These are phyloP conservation scores for Globisporangium polare DNA, from an alignment of 352 stramenopile genomes.

Conservation along the genomic window DNA sequence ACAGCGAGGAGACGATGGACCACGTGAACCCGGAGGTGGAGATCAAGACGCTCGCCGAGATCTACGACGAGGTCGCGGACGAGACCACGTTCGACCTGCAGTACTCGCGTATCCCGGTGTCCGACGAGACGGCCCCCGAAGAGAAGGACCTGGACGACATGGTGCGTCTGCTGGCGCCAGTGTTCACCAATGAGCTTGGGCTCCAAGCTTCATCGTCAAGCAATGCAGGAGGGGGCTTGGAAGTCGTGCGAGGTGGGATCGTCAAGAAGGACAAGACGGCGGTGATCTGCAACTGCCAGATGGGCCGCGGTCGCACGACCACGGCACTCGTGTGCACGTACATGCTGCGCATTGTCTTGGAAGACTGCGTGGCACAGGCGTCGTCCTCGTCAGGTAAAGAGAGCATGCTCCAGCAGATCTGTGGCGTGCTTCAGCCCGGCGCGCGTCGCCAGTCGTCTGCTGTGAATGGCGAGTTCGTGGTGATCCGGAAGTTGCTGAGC, in stretches of 20 bases:
- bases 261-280: slow-evolving; percentile 44
- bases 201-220: slow-evolving; percentile 10
- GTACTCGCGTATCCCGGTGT: slow-evolving; percentile 85
- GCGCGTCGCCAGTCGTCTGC: slow-evolving; percentile 51
- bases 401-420: slow-evolving; percentile 25
- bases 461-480: slow-evolving; percentile 56
- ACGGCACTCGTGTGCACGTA: slow-evolving; percentile 86
- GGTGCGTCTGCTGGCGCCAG: slow-evolving; percentile 63
- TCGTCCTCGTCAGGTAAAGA: slow-evolving; percentile 6
- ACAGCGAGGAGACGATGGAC: slow-evolving; percentile 83
- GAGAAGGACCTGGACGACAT: slow-evolving; percentile 90
- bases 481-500: slow-evolving; percentile 67
- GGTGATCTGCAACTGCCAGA: slow-evolving; percentile 90
- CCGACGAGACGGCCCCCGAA: slow-evolving; percentile 87
- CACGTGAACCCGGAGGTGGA: slow-evolving; percentile 67
- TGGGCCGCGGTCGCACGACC: slow-evolving; percentile 84
- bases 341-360: slow-evolving; percentile 76
- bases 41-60: slow-evolving; percentile 72
- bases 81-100: slow-evolving; percentile 56
- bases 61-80: slow-evolving; percentile 56
- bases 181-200: slow-evolving; percentile 57
- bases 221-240: background rate
- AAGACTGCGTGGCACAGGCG: slow-evolving; percentile 26
- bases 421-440: background rate
- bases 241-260: background rate